Evolutionary conservation across 331 rosid species (phyloP), one percentile per base, ranked within the genome.

Genomic region (Rhamnella rubrinervis): DNA sequence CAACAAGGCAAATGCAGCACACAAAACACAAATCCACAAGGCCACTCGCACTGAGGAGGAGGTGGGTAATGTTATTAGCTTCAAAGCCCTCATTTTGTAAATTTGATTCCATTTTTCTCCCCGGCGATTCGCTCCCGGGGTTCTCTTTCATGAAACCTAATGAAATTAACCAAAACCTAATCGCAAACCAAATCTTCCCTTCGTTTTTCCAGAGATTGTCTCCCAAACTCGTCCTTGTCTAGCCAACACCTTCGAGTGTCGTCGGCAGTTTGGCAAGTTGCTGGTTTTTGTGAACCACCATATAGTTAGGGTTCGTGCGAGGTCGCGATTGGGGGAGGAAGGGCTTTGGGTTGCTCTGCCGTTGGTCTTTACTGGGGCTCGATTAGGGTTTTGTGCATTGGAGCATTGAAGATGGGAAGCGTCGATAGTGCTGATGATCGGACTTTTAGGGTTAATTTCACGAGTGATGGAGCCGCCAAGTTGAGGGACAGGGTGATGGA

Each of bases 361-460:
- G 10, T 14, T 53, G 6, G 58, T 18, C n/a, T 8, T 21, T 19
- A 26, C 26, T 21, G n/a, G 19, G 58, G 7, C 10, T 19, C 25
- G 20, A 52, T 76, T 87, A 83, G 96, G 92, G 88, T 85, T 89
- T 85, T 41, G 35, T 59, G 66, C 55, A 47, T 44, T 46, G 13
- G 62, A 50, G 44, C 47, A 28, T 82, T 51, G 52, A 80, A 60
- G 71, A 95, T 95, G 97, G 97, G 89, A 58, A 86, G 89, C 78
- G 88, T 75, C 64, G 96, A 93, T 86, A 86, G 81, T 58, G 78
- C 64, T 20, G 91, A 72, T 51, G 91, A 87, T 78, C 83, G 87
- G 68, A 56, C 82, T 26, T 84, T 89, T 71, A 83, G 81, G 85
- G 72, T 66, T 35, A 75, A 89, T 73, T 85, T 95, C 69, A 78